Evolutionary conservation across 306 rosid species (phyloP), one percentile per base, ranked within the genome.

Genomic region (Sechiopsis laciniata): DNA sequence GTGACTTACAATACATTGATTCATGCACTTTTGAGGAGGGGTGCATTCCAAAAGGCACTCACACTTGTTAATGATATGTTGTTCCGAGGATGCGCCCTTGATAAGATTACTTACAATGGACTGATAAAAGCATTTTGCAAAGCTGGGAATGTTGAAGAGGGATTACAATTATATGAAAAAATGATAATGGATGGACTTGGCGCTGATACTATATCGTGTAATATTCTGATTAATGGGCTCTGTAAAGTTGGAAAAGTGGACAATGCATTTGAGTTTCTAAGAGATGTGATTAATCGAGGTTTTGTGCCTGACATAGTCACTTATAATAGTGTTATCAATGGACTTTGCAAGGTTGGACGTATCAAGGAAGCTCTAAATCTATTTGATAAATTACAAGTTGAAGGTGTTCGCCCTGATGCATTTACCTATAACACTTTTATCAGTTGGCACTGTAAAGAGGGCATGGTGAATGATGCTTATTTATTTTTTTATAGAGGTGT

Each of bases 1-100:
- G 96, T 86, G 56, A 90, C 98, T 71, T 93, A 81, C 81, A 93
- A 90, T 84, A 93, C 90, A 0, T 76, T 93, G 79, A 86, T 93
- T 74, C 88, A 81, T 79, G 97, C 88, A 59, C 83, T 83, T 80
- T 77, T 90, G 48, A 80, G 80, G 42, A 83, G 77, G 42, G 92
- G 82, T 81, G 83, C 75, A 37, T 83, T 86, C 79, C 87, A 83
- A 76, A 87, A 87, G 58, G 94, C 89, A 5, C 85, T 86, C 63
- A 82, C 87, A 82, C 90, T 90, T 73, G 90, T 89, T 21, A 88
- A 86, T 71, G 94, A 94, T 76, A 94, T 94, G 98, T 11, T 80
- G 67, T 89, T 89, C 76, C 82, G 87, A 79, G 96, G 94, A 57
- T 94, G 96, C 60, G 80, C 90, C 55, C 86, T 90, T 0, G 97